Evolutionary conservation across 768 basidiomycete genomes (phyloP).

Genomic region (Kwoniella sp.): DNA sequence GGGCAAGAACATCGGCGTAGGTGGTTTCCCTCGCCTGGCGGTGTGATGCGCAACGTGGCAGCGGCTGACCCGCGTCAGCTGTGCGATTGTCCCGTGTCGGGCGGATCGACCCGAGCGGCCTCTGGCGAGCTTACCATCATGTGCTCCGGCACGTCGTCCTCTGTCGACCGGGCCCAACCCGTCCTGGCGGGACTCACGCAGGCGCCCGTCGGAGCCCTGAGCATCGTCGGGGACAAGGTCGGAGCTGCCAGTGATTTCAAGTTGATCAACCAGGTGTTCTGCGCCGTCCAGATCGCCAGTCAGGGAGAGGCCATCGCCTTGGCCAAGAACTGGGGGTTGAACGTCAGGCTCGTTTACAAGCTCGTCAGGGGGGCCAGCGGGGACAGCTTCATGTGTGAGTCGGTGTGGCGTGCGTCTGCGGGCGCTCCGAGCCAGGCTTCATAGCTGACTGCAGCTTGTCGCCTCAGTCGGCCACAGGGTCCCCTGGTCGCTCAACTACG

Average conservation of each 20-base stretch:
- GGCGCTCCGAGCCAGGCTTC: neutral
- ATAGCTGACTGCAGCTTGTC: too few species aligned
- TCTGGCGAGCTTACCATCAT: constrained; percentile 38
- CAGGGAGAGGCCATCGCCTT: constrained; percentile 35
- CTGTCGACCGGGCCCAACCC: constrained; percentile 20
- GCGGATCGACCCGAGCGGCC: constrained; percentile 40
- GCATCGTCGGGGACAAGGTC: constrained; percentile 30
- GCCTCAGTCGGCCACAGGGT: constrained; percentile 30
- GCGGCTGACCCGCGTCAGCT: constrained; percentile 18
- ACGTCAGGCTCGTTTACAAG: constrained; percentile 37
- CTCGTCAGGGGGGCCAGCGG: constrained; percentile 27
- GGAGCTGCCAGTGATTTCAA: constrained; percentile 42
- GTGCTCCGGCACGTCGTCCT: constrained; percentile 28
- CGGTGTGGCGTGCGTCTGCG: neutral
- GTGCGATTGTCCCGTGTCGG: constrained; percentile 42
- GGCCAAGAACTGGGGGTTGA: constrained; percentile 31
- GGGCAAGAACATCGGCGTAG: constrained; percentile 34
- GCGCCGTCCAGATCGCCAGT: constrained; percentile 32
- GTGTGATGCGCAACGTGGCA: too few species aligned
- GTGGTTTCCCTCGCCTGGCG: constrained; percentile 14
- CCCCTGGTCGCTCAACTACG: constrained; percentile 33
- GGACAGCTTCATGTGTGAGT: constrained; percentile 44
- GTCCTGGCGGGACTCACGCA: constrained; percentile 37
- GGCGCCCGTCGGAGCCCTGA: constrained; percentile 22
- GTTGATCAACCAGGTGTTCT: constrained; percentile 45